Evolutionary conservation across 1,139 yeast species (phyloP).

Genomic region (Zhuliangozyma parablackwelliae): DNA sequence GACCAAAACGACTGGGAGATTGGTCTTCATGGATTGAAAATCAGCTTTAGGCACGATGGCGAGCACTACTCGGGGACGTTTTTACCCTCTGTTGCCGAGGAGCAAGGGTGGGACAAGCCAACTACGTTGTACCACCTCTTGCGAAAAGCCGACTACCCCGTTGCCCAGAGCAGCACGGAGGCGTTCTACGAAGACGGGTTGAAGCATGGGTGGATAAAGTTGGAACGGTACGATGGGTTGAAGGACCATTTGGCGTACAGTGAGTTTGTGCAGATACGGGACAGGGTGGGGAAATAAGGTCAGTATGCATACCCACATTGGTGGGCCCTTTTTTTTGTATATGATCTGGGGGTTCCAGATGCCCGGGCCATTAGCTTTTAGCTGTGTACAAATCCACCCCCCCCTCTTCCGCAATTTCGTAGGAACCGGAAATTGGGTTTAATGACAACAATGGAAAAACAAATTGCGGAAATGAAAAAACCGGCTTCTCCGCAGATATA

Average conservation of each 20-base stretch:
- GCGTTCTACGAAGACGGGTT: conserved; percentile 29
- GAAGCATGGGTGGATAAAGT: conserved; percentile 30
- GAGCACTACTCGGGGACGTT: conserved; percentile 65
- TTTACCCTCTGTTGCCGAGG: conserved; percentile 86
- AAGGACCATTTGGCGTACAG: conserved; percentile 25
- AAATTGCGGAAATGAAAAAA: no score
- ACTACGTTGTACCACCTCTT: conserved; percentile 71
- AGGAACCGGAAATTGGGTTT: conserved; percentile 1
- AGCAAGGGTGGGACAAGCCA: conserved; percentile 75
- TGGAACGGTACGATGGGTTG: conserved; percentile 38
- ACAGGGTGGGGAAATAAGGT: background rate
- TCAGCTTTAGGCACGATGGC: conserved; percentile 40
- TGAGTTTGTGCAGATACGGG: conserved; percentile 18
- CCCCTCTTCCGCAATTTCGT: no score
- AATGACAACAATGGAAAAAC: background rate
- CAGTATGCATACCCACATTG: no score
- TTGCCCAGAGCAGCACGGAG: conserved; percentile 15
- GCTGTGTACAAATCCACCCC: no score
- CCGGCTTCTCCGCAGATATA: no score
- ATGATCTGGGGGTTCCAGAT: no score
- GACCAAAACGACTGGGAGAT: conserved; percentile 69
- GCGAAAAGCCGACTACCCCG: conserved; percentile 55
- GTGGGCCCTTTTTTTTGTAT: no score
- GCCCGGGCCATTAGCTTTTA: no score
- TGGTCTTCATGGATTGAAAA: conserved; percentile 78